Evolutionary conservation across 805 yeast genomes (phyloP).

Genomic region (Cyberlindnera mississippiensis): DNA sequence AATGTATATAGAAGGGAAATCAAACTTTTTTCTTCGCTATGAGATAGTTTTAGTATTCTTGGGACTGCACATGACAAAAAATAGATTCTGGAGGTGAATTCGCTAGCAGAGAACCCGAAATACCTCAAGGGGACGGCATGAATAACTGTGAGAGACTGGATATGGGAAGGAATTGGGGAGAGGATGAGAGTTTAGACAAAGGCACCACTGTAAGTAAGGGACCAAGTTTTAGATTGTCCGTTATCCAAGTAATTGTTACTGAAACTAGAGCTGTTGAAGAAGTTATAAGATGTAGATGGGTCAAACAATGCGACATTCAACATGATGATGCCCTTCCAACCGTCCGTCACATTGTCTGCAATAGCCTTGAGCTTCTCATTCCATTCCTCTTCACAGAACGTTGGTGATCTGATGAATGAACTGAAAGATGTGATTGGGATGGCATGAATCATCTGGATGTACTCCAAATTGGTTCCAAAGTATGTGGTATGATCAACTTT

Average conservation of each 20-base stretch:
- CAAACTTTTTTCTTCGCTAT: too few relatives aligned
- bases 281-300: slow-evolving; percentile 58
- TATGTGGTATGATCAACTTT: slow-evolving; percentile 71
- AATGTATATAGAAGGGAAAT: too few relatives aligned
- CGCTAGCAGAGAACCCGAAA: too few relatives aligned
- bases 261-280: slow-evolving; percentile 56
- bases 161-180: too few relatives aligned
- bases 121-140: too few relatives aligned
- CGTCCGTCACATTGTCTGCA: slow-evolving; percentile 49
- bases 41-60: too few relatives aligned
- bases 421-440: slow-evolving; percentile 69
- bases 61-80: too few relatives aligned
- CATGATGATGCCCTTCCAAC: slow-evolving; percentile 72
- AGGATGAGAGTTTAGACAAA: too few relatives aligned
- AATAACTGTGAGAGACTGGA: too few relatives aligned
- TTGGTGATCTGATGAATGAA: slow-evolving; percentile 50
- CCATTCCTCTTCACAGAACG: slow-evolving; percentile 65
- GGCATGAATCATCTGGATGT: slow-evolving; percentile 77
- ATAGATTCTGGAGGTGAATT: too few relatives aligned
- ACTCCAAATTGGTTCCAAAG: slow-evolving; percentile 68
- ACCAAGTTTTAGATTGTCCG: slow-evolving; percentile 88
- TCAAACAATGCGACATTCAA: slow-evolving; percentile 72
- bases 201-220: slow-evolving; percentile 66
- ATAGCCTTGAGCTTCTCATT: slow-evolving; percentile 42
- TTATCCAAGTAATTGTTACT: slow-evolving; percentile 57